Evolutionary conservation across 2,329 filamentous ascomycete genomes (phyloP), one percentile per base, ranked within the genome.

Genomic region (Talaromyces sp.): DNA sequence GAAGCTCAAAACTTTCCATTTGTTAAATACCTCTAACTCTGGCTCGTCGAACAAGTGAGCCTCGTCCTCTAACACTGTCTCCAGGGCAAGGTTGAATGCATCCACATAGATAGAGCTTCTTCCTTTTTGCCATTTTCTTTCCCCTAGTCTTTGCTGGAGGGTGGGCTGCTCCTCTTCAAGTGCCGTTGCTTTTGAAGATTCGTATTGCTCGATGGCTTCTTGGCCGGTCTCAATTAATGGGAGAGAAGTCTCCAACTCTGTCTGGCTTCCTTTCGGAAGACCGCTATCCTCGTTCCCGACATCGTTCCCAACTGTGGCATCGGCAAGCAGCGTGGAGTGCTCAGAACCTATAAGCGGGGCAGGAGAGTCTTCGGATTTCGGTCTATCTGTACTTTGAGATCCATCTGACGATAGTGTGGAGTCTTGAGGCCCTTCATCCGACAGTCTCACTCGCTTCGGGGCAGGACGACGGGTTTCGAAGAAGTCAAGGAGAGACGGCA

Each of bases 101-200:
- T 99, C 95, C 18, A 97, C 92, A 69, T 99, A 99, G 60, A 99
- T 91, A 1, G 93, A 98, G 70, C 88, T 96, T 72, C 87, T 88
- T 0, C 92, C 91, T 69, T 83, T 86, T 4, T 87, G 76, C 91
- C 91, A 96, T 63, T 78, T 83, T 57, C 80, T 80, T 57, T 86
- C 78, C 61, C 82, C 82, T 14, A 89, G 70, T 7, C 84, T 80
- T 42, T 80, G 77, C 64, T 83, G 81, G 5, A 80, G 70, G 64
- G 75, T 69, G 36, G 70, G 69, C 8, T 80, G 71, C 4, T 77
- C 71, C 4, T 75, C 75, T 59, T 81, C 70, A 8, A 72, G 69
- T n/a, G 70, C 68, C 23, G 84, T 87, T 31, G 84, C 83, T 66
- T 85, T 85, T 65, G 87, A 87, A 2, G 82, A 80, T 75, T 96